These are phyloP conservation scores for Penicillium psychrosexuale DNA, from an alignment of 2,329 filamentous ascomycete genomes.

Conservation along the genomic window DNA sequence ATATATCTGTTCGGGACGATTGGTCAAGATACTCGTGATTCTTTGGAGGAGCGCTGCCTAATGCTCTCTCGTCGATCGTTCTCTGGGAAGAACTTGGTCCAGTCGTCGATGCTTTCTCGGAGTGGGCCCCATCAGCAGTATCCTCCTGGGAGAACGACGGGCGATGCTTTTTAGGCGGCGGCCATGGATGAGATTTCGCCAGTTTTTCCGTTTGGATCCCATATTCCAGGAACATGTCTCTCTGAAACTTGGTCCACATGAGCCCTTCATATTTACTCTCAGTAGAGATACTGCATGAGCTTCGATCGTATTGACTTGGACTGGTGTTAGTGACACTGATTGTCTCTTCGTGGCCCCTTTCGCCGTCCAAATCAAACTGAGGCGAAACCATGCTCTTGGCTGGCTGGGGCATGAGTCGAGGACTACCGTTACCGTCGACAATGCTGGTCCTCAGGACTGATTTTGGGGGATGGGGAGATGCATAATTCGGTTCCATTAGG, in stretches of 20 bases:
- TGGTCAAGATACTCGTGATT: background rate
- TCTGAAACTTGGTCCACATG: constrained; percentile 19
- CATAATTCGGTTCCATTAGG: background rate
- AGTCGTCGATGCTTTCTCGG: background rate
- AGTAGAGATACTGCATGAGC: background rate
- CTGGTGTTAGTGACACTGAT: constrained; percentile 4
- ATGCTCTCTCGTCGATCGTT: constrained; percentile 1
- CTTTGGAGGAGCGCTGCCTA: background rate
- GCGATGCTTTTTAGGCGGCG: background rate
- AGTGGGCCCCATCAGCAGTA: background rate
- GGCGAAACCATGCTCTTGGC: background rate
- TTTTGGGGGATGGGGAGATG: background rate
- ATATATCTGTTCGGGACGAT: background rate
- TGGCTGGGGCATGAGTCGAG: constrained; percentile 21
- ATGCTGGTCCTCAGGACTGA: constrained; percentile 19
- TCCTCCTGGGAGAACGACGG: background rate
- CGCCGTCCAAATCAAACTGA: background rate
- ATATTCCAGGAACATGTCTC: constrained; percentile 23
- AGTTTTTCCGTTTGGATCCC: constrained; percentile 15
- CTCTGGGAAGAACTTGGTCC: constrained; percentile 3
- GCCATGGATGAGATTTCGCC: background rate
- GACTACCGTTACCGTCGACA: constrained; percentile 40
- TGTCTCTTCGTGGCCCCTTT: background rate
- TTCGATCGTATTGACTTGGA: constrained; percentile 9
- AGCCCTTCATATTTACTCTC: constrained; percentile 2